A percentile compares a stretch with the other conserved stretches of the same genome.
phyloP scores from a whole-genome alignment of 768 basidiomycete species.

The Nidula microcarpa region DNA sequence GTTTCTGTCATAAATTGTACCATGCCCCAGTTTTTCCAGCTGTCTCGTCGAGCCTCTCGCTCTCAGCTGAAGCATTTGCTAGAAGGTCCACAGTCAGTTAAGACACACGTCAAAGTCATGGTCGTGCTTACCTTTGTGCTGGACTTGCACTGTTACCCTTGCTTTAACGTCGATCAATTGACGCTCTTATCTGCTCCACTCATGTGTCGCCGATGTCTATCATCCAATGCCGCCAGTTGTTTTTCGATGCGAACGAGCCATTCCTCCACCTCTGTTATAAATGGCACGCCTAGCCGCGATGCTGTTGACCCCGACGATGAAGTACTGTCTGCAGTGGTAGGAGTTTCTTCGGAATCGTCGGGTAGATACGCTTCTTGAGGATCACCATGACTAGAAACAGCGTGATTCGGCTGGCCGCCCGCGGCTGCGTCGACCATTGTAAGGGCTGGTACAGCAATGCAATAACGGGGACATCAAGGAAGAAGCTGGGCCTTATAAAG shows the following conservation, averaged over 20 bases:
- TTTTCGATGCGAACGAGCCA: background rate
- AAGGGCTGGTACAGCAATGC: background rate
- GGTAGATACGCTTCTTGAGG: background rate
- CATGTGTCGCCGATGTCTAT: background rate
- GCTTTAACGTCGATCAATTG: too few species aligned
- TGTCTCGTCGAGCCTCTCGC: too few species aligned
- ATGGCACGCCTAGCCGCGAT: background rate
- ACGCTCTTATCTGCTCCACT: background rate
- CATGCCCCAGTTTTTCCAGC: too few species aligned
- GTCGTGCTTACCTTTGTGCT: too few species aligned
- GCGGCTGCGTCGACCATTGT: background rate
- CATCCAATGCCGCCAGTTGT: background rate
- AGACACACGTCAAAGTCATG: too few species aligned
- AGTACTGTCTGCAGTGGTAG: background rate
- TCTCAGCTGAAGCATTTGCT: too few species aligned
- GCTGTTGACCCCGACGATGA: too few species aligned
- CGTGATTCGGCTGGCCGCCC: background rate
- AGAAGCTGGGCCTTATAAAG: too few species aligned
- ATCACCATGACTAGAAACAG: background rate
- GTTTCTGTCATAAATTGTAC: too few species aligned
- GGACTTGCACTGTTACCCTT: too few species aligned
- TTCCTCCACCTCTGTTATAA: background rate
- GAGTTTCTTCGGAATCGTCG: background rate
- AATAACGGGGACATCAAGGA: too few species aligned
- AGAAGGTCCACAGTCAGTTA: too few species aligned